Evolutionary conservation across 345 rosid genomes (phyloP).

Genomic region (Cardamine occulta): DNA sequence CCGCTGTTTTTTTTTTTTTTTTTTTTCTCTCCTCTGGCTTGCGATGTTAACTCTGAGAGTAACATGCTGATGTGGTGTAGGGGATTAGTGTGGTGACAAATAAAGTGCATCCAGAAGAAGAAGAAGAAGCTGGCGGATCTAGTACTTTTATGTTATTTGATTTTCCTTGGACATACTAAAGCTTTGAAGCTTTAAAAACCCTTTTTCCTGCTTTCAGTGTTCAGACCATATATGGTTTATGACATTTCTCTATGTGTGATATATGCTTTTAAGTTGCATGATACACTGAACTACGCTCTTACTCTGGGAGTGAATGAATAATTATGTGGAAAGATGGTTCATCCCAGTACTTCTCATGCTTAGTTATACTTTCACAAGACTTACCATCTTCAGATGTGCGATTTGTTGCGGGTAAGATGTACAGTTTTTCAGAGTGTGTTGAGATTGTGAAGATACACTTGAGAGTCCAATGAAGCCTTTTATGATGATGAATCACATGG

Average conservation of each 20-base stretch:
- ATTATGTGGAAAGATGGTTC: not conserved
- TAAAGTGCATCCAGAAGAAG: constrained; percentile 37
- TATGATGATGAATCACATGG: constrained; percentile 39
- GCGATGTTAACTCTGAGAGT: constrained; percentile 22
- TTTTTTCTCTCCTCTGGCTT: not conserved
- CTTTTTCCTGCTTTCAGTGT: not conserved
- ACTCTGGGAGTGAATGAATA: constrained; percentile 27
- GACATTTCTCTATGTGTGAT: constrained; percentile 13
- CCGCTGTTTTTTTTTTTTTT: not conserved
- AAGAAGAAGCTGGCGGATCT: constrained; percentile 25
- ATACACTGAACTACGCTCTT: constrained; percentile 7
- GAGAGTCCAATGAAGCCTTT: constrained; percentile 33
- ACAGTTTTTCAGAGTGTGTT: not conserved
- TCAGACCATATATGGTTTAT: constrained; percentile 9
- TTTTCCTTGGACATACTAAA: constrained; percentile 35
- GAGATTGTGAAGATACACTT: constrained; percentile 19
- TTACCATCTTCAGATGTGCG: constrained; percentile 12
- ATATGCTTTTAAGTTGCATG: constrained; percentile 30
- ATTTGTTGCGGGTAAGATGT: constrained; percentile 9
- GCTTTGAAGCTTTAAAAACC: constrained; percentile 15
- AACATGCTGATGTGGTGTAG: constrained; percentile 31
- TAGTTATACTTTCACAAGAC: not conserved
- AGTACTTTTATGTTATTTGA: constrained; percentile 21
- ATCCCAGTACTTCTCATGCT: constrained; percentile 2
- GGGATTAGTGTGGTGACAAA: constrained; percentile 27